phyloP scores from a whole-genome alignment of 768 basidiomycete species.

The Suillus discolor region DNA sequence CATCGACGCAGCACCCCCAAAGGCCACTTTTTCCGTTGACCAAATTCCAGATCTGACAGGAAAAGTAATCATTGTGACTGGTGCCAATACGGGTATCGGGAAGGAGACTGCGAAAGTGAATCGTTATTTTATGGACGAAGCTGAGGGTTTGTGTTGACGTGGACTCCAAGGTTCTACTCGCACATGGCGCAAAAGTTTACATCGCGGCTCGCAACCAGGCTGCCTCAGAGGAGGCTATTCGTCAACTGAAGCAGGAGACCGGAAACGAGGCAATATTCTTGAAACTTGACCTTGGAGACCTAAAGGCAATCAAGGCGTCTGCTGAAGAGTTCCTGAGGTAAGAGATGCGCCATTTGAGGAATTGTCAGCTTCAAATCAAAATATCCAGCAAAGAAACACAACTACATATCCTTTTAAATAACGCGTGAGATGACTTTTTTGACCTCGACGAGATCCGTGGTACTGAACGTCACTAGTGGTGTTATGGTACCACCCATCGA shows the following conservation, averaged over 20 bases:
- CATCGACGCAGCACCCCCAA: slow-evolving; percentile 21
- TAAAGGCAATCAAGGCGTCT: slow-evolving; percentile 35
- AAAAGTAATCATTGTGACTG: slow-evolving; percentile 38
- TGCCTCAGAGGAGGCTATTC: slow-evolving; percentile 32
- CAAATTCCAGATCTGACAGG: slow-evolving; percentile 38
- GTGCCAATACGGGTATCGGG: slow-evolving; percentile 35
- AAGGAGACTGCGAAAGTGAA: slow-evolving; percentile 27
- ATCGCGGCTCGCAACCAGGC: slow-evolving; percentile 30
- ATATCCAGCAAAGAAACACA: slow-evolving; percentile 42
- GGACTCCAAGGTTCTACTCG: slow-evolving; percentile 25
- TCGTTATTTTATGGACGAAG: too few relatives aligned
- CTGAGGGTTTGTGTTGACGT: not conserved
- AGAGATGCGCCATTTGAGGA: not conserved
- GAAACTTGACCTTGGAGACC: slow-evolving; percentile 39
- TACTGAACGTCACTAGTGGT: slow-evolving; percentile 36
- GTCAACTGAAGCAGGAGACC: slow-evolving; percentile 32
- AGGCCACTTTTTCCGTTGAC: slow-evolving; percentile 28
- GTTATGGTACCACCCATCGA: slow-evolving; percentile 47
- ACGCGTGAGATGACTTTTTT: slow-evolving; percentile 40
- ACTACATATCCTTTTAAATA: slow-evolving; percentile 53
- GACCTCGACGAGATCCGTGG: not conserved
- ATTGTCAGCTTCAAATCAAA: not conserved
- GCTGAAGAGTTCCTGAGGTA: slow-evolving; percentile 36
- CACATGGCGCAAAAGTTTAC: slow-evolving; percentile 39
- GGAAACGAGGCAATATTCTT: slow-evolving; percentile 37